A percentile compares a stretch with the other conserved stretches of the same genome.
These are phyloP conservation scores for Beta vulgaris DNA, from an alignment of 148 eudicot species.

Conservation along the genomic window DNA sequence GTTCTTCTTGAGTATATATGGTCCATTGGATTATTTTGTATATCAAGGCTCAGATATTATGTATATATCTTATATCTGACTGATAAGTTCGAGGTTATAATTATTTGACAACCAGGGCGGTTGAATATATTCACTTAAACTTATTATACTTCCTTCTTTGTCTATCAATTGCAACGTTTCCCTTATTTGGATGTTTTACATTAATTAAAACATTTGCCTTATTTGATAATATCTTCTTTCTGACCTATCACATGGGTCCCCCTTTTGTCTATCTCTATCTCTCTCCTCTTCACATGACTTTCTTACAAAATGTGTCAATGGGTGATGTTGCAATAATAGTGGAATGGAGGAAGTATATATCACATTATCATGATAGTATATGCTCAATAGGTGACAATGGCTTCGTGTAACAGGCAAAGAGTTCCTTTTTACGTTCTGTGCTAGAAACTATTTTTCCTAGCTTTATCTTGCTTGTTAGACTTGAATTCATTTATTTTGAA, in stretches of 20 bases:
- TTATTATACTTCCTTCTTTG: too few species aligned
- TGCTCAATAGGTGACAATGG: neutral
- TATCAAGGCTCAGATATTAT: neutral
- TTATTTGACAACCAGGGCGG: neutral
- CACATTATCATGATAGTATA: neutral
- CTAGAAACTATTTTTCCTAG: too few species aligned
- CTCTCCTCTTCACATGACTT: too few species aligned
- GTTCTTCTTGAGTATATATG: neutral
- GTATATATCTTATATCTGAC: neutral
- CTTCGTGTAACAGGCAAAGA: neutral
- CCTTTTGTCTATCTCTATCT: too few species aligned
- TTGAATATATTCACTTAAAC: neutral
- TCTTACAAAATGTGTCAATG: too few species aligned
- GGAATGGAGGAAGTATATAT: too few species aligned
- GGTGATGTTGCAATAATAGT: too few species aligned
- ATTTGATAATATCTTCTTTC: too few species aligned
- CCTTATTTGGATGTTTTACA: too few species aligned
- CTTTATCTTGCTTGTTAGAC: conserved; percentile 1
- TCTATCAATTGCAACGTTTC: too few species aligned
- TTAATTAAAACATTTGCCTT: too few species aligned
- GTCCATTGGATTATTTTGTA: neutral
- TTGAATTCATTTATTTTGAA: conserved; percentile 1
- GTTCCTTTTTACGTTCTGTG: neutral
- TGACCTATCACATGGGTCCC: too few species aligned
- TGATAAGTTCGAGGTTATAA: neutral